Conservation (phyloP, 495 filamentous ascomycete species). For the Cetradonia linearis region DNA sequence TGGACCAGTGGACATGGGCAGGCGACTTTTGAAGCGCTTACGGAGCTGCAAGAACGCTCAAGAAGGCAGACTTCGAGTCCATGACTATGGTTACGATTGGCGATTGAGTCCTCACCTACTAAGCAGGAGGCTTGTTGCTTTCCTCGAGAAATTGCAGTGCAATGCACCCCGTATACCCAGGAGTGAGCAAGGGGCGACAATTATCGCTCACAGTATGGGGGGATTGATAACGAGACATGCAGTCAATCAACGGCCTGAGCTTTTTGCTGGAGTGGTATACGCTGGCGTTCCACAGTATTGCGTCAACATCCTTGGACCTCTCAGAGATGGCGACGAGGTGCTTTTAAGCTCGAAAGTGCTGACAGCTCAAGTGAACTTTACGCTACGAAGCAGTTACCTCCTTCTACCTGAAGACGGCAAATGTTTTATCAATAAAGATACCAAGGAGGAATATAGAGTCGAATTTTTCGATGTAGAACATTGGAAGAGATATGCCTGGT, state of each 20-base stretch:
- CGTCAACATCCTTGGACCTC: conserved; percentile 81
- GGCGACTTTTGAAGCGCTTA: conserved; percentile 67
- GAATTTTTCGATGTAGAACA: conserved; percentile 74
- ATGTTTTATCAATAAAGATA: conserved; percentile 78
- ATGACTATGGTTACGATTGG: conserved; percentile 96
- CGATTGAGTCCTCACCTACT: conserved; percentile 74
- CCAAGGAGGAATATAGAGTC: conserved; percentile 68
- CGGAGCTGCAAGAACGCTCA: conserved; percentile 60
- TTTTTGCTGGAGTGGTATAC: conserved; percentile 80
- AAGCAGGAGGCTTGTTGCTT: conserved; percentile 55
- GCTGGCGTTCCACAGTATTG: conserved; percentile 78
- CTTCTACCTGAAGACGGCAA: conserved; percentile 80
- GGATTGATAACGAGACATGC: conserved; percentile 85
- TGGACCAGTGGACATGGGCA: conserved; percentile 84
- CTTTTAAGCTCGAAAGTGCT: conserved; percentile 81
- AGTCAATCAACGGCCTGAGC: conserved; percentile 75
- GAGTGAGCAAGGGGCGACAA: conserved; percentile 56
- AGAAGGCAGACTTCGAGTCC: conserved; percentile 62
- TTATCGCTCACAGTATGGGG: conserved; percentile 84
- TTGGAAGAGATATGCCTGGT: conserved; percentile 72
- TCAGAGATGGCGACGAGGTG: conserved; percentile 86
- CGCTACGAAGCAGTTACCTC: conserved; percentile 73
- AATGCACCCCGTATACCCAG: conserved; percentile 46
- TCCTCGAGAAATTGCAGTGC: conserved; percentile 62
- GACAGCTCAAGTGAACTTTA: conserved; percentile 92